A percentile compares a stretch with the other conserved stretches of the same genome.
These are phyloP conservation scores for Diaporthe amygdali DNA, from an alignment of 2,329 filamentous ascomycete species.

Conservation along the genomic window DNA sequence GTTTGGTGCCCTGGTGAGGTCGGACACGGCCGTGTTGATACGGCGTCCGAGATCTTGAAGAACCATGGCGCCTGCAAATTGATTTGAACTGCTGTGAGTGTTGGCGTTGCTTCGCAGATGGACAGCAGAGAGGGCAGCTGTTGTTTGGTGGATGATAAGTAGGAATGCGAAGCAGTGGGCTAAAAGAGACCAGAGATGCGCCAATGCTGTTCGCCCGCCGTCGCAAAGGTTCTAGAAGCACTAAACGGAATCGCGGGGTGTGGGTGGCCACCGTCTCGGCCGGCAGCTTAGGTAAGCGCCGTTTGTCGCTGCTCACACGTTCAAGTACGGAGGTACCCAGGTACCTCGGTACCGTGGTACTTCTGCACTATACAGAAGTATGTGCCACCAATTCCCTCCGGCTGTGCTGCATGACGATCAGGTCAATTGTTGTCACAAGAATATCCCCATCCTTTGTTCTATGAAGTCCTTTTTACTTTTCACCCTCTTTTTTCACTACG, in stretches of 20 bases:
- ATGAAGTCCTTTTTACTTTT: no score
- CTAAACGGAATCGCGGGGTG: neutral
- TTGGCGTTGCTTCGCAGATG: conserved; percentile 4
- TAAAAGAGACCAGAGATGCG: conserved; percentile 8
- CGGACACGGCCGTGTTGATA: conserved; percentile 95
- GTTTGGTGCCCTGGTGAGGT: conserved; percentile 89
- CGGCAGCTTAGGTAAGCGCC: neutral
- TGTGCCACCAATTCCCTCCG: no score
- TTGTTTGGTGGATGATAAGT: neutral
- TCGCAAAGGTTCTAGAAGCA: conserved; percentile 11
- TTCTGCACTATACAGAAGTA: no score
- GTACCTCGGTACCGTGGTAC: no score
- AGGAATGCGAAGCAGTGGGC: neutral
- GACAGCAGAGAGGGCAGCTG: neutral
- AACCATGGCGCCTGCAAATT: conserved; percentile 70
- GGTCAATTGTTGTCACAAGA: no score
- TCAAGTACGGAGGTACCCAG: no score
- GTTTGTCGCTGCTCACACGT: no score
- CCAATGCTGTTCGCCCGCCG: neutral
- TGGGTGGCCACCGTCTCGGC: neutral
- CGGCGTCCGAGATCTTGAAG: conserved; percentile 98
- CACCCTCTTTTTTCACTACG: no score
- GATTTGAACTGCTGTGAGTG: neutral
- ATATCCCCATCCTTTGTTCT: no score
- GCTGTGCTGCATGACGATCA: no score